These are phyloP conservation scores for Dendrocalamus sinicus DNA, from an alignment of 176 grass and related monocot genomes.

Conservation along the genomic window DNA sequence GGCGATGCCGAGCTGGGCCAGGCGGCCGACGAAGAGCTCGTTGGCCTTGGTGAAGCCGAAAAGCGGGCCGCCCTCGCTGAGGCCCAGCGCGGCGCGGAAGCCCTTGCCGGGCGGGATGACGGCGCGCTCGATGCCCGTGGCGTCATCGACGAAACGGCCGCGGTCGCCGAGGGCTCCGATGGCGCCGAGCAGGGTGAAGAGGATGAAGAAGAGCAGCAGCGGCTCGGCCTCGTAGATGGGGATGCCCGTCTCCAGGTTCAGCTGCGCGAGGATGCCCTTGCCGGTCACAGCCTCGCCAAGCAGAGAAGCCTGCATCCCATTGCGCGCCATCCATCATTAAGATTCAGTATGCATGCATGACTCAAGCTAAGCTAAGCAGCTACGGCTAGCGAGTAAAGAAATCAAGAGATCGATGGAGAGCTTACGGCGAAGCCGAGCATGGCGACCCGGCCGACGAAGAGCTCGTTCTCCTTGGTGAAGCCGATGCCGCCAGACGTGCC, in stretches of 20 bases:
- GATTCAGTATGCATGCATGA: background rate
- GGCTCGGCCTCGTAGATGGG: conserved; percentile 64
- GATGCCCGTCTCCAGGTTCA: conserved; percentile 70
- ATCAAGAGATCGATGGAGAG: too few relatives aligned
- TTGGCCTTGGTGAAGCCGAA: conserved; percentile 78
- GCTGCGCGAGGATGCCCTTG: conserved; percentile 64
- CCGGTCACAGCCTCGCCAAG: conserved; percentile 68
- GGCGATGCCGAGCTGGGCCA: conserved; percentile 66
- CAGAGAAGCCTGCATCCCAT: conserved; percentile 41
- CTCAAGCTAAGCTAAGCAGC: too few relatives aligned
- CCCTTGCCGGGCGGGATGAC: conserved; percentile 70
- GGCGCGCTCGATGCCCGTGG: conserved; percentile 53
- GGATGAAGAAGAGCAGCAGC: too few relatives aligned
- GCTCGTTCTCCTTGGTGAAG: too few relatives aligned
- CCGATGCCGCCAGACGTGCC: conserved; percentile 52
- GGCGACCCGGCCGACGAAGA: too few relatives aligned
- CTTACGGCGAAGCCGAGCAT: too few relatives aligned
- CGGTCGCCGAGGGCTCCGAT: conserved; percentile 67
- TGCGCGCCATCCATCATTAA: background rate
- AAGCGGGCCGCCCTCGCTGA: conserved; percentile 61
- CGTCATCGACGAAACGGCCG: conserved; percentile 62
- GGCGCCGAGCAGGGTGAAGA: too few relatives aligned
- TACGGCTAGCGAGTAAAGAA: too few relatives aligned
- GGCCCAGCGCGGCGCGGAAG: conserved; percentile 54
- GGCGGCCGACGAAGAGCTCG: conserved; percentile 71